Percentiles rank a stretch among this genome's conserved stretches.
phyloP scores from a whole-genome alignment of 768 basidiomycete species.

The Tulasnella sp. region DNA sequence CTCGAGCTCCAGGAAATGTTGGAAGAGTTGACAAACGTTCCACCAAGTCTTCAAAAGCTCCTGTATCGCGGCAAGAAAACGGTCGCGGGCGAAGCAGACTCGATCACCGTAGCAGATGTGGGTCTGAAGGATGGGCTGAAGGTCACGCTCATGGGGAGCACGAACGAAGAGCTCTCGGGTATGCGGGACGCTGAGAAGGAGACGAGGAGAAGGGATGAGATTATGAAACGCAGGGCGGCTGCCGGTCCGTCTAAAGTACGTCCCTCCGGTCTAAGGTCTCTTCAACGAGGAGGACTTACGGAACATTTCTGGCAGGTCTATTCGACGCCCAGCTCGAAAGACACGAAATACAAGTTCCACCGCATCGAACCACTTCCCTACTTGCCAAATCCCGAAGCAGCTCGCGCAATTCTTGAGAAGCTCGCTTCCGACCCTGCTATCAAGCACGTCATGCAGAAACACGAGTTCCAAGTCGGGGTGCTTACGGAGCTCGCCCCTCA shows the following conservation, averaged over 20 bases:
- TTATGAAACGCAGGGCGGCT: constrained; percentile 46
- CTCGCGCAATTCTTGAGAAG: constrained; percentile 41
- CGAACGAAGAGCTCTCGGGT: constrained; percentile 42
- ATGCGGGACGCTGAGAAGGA: constrained; percentile 48
- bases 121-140: constrained; percentile 58
- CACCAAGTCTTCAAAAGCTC: constrained; percentile 55
- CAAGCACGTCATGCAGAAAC: constrained; percentile 54
- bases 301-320: constrained; percentile 9
- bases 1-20: constrained; percentile 38
- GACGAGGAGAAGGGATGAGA: constrained; percentile 42
- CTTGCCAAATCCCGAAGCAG: constrained; percentile 50
- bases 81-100: constrained; percentile 18
- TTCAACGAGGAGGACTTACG: too few relatives aligned
- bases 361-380: constrained; percentile 48
- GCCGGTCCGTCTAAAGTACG: constrained; percentile 49
- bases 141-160: constrained; percentile 61
- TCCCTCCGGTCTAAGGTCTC: too few relatives aligned
- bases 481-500: constrained; percentile 72
- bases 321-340: constrained; percentile 19
- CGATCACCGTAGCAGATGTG: constrained; percentile 30
- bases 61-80: constrained; percentile 56
- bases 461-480: constrained; percentile 54
- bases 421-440: constrained; percentile 64
- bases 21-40: constrained; percentile 55
- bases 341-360: constrained; percentile 48